A percentile compares a stretch with the other conserved stretches of the same genome.
Evolutionary conservation across 78 protist species (phyloP).

Genomic region (Isochrysis galbana): DNA sequence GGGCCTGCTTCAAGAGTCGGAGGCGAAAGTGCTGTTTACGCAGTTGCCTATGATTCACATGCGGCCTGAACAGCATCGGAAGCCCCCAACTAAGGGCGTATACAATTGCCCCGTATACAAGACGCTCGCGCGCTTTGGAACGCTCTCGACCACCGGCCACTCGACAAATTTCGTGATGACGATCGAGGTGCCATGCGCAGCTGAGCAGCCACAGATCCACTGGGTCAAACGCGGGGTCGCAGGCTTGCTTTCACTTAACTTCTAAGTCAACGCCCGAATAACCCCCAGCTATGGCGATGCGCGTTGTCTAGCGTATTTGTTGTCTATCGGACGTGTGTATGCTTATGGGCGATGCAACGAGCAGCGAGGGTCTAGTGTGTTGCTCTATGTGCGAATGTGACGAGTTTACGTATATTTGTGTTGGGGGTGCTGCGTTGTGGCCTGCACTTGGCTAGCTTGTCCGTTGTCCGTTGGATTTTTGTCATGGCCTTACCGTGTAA

Average conservation of each 20-base stretch:
- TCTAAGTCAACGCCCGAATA: too few relatives aligned
- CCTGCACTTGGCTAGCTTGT: too few relatives aligned
- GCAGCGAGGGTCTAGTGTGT: too few relatives aligned
- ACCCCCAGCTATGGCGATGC: too few relatives aligned
- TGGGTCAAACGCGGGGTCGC: neutral
- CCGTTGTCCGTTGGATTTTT: too few relatives aligned
- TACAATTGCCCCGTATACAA: constrained; percentile 72
- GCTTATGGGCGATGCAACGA: too few relatives aligned
- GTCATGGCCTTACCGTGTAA: too few relatives aligned
- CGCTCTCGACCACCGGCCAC: constrained; percentile 66
- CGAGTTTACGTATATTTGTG: too few relatives aligned
- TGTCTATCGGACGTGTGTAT: too few relatives aligned
- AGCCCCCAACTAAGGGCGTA: constrained; percentile 23
- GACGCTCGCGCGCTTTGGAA: constrained; percentile 64
- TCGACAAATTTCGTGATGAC: neutral
- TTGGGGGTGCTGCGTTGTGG: too few relatives aligned
- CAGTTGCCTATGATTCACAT: neutral
- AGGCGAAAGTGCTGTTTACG: constrained; percentile 61
- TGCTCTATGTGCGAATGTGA: too few relatives aligned
- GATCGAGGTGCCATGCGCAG: neutral
- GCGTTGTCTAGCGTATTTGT: too few relatives aligned
- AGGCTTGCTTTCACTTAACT: neutral
- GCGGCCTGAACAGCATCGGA: constrained; percentile 38
- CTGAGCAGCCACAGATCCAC: neutral
- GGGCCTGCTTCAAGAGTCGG: constrained; percentile 34